Evolutionary conservation across 331 rosid species (phyloP), one percentile per base, ranked within the genome.

Genomic region (Quercus phellos): DNA sequence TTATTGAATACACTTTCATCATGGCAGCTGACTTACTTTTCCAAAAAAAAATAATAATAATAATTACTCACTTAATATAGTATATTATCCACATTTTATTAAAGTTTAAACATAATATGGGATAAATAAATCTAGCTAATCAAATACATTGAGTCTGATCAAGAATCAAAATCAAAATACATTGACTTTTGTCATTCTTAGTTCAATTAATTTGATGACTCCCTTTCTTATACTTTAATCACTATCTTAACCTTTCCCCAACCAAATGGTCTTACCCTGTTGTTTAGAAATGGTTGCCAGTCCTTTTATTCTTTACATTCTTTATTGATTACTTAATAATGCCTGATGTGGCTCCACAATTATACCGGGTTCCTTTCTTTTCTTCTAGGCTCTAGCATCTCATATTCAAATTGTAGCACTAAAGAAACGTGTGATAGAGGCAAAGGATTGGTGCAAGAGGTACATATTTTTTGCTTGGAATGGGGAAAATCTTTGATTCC

Each of bases 401-500:
- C 13, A 55, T 46, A 17, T 70, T 35, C 75, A 38, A 24, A 55
- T 8, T 34, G 53, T 46, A 6, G 29, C 12, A 38, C 46, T 13
- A 60, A 46, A 75, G 22, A 38, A 64, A 51, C 4, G 55, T 51
- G 55, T 13, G 64, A 18, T 6, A 70, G 6, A 34, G 67, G 74
- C 68, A 51, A 71, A 66, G 51, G 46, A 60, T 27, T 21, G 16
- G 18, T 24, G 3, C 22, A 24, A 55, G 29, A 26, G 27, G 54
- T 68, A 18, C 54, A 6, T 69, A 26, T 43, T 54, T n/a, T 55
- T 76, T 56, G 68, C 67, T 58, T 13, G 61, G 75, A 54, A 29
- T 58, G 9, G 61, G 75, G 60, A 35, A 14, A 59, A 58, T 59
- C 32, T 70, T 74, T 63, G 63, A 78, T 70, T 68, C 72, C 27